These are phyloP conservation scores for Solanum raphanifolium DNA, from an alignment of 257 asterid species.

Conservation along the genomic window DNA sequence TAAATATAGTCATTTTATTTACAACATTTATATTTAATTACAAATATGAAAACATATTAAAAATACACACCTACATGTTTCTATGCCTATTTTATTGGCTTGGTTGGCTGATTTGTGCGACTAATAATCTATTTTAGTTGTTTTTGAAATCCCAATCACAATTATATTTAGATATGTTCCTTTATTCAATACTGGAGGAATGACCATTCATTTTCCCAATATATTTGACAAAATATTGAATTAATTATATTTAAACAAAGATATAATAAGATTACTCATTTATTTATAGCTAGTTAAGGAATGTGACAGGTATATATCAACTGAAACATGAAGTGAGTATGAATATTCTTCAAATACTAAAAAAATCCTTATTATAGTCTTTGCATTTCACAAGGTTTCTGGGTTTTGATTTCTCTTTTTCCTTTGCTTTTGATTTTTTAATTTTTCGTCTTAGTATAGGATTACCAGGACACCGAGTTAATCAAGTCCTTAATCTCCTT, in stretches of 20 bases:
- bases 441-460: neutral
- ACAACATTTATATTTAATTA: too few relatives aligned
- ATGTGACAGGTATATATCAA: neutral
- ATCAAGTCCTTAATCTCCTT: neutral
- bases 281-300: neutral
- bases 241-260: neutral
- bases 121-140: too few relatives aligned
- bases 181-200: too few relatives aligned
- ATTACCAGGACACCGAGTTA: neutral
- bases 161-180: neutral
- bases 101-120: neutral
- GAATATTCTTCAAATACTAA: too few relatives aligned
- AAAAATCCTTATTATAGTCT: neutral
- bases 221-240: too few relatives aligned
- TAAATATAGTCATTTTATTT: too few relatives aligned
- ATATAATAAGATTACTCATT: neutral
- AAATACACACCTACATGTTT: neutral
- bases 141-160: neutral
- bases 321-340: neutral
- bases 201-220: neutral
- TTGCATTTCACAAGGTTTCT: neutral
- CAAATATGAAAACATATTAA: too few relatives aligned
- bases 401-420: neutral
- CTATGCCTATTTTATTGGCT: neutral
- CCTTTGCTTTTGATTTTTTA: neutral